phyloP scores from a whole-genome alignment of 2,329 filamentous ascomycete species.

The Graphilbum ipis-grandicollis region DNA sequence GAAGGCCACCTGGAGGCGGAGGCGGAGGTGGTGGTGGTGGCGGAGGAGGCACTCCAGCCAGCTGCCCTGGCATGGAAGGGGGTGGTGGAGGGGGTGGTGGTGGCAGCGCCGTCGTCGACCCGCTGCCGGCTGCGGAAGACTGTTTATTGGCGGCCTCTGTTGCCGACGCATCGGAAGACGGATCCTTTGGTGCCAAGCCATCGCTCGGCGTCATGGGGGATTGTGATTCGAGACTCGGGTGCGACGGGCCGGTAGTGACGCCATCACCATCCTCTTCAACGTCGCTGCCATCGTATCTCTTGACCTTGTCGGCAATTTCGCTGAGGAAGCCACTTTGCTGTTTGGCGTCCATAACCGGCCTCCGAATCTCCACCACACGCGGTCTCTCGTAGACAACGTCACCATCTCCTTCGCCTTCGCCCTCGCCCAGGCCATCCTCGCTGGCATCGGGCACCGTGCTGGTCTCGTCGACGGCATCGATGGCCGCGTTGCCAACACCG shows the following conservation, averaged over 20 bases:
- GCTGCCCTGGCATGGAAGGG: conserved; percentile 25
- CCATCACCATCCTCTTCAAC: conserved; percentile 50
- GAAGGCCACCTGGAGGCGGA: conserved; percentile 19
- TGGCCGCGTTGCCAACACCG: conserved; percentile 9
- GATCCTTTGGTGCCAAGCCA: conserved; percentile 37
- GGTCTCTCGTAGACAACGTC: conserved; percentile 61
- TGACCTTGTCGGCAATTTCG: conserved; percentile 62
- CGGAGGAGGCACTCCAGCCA: conserved; percentile 23
- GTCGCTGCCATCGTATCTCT: conserved; percentile 55
- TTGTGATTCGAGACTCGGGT: conserved; percentile 56
- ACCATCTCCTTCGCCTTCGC: conserved; percentile 27
- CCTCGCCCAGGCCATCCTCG: conserved; percentile 33
- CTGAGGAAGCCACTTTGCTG: conserved; percentile 47
- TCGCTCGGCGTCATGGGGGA: conserved; percentile 52
- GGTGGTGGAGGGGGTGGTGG: conserved; percentile 20
- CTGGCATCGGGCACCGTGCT: conserved; percentile 14
- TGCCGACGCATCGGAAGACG: background rate
- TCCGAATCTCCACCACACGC: conserved; percentile 59
- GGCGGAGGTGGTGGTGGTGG: conserved; percentile 30
- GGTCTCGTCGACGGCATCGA: conserved; percentile 9
- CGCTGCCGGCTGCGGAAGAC: too few relatives aligned
- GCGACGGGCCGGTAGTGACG: conserved; percentile 56
- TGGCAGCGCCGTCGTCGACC: background rate
- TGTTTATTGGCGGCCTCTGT: too few relatives aligned
- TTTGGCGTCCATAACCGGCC: conserved; percentile 48